These are phyloP conservation scores for Erysimum pusillum DNA, from an alignment of 441 rosid genomes.

Conservation along the genomic window DNA sequence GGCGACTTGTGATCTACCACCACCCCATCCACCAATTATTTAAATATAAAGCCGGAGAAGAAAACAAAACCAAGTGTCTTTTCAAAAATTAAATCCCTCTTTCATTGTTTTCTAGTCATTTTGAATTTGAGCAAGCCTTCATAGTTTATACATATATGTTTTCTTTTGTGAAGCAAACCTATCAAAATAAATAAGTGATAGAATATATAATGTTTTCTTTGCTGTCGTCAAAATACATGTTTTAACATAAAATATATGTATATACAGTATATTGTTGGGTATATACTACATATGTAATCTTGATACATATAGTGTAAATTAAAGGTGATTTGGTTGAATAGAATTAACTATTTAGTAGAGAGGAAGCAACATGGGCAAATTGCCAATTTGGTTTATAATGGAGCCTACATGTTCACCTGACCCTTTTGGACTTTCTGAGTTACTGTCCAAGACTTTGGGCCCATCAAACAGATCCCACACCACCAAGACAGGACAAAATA, in stretches of 20 bases:
- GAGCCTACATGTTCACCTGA: conserved; percentile 42
- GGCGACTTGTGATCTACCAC: conserved; percentile 47
- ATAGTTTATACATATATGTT: background rate
- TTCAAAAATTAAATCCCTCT: conserved; percentile 14
- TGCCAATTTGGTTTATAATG: conserved; percentile 45
- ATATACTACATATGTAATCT: background rate
- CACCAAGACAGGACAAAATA: conserved; percentile 31
- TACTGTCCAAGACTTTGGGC: conserved; percentile 38
- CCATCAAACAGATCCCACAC: conserved; percentile 25
- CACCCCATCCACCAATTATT: conserved; percentile 50
- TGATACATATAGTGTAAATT: background rate
- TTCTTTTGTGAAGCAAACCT: background rate
- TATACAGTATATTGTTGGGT: background rate
- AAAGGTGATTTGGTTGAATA: conserved; percentile 26
- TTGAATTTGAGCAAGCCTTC: conserved; percentile 21
- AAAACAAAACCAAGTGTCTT: conserved; percentile 43
- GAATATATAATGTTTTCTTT: too few species aligned
- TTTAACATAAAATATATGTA: too few species aligned
- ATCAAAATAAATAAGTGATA: background rate
- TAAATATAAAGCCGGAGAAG: conserved; percentile 2
- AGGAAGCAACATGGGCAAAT: conserved; percentile 44
- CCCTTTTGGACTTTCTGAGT: conserved; percentile 45
- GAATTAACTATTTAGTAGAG: conserved; percentile 26
- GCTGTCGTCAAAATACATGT: too few species aligned
- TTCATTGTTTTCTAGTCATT: conserved; percentile 28